phyloP scores from a whole-genome alignment of 2,329 filamentous ascomycete species.

The Penicillium expansum region DNA sequence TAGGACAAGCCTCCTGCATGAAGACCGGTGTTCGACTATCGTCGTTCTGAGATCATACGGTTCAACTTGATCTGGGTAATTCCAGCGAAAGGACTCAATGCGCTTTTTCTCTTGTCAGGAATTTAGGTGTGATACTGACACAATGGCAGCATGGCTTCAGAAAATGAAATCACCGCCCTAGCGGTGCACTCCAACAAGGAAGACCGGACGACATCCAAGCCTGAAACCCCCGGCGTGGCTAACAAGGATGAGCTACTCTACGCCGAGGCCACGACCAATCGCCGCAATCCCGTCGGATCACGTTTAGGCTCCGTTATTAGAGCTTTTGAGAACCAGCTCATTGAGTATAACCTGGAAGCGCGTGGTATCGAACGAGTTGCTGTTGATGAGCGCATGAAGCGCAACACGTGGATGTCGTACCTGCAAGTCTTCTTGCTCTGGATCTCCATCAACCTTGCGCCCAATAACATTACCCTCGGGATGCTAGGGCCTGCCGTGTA shows the following conservation, averaged over 20 bases:
- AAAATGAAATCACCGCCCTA: constrained; percentile 31
- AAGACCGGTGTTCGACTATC: constrained; percentile 42
- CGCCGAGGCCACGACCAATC: constrained; percentile 11
- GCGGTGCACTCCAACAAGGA: constrained; percentile 26
- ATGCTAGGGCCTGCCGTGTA: constrained; percentile 61
- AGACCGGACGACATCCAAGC: constrained; percentile 8
- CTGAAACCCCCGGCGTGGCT: constrained; percentile 12
- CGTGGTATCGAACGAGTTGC: constrained; percentile 60
- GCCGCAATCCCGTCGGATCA: constrained; percentile 20
- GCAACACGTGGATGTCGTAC: constrained; percentile 52
- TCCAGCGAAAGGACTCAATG: constrained; percentile 47
- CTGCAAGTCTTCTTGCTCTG: constrained; percentile 58
- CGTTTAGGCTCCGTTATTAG: constrained; percentile 32
- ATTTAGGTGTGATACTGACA: constrained; percentile 21
- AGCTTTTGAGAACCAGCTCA: constrained; percentile 40
- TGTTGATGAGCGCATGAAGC: constrained; percentile 53
- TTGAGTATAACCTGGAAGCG: constrained; percentile 53
- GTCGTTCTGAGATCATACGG: constrained; percentile 46
- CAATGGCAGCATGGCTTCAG: constrained; percentile 32
- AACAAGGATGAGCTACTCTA: constrained; percentile 20
- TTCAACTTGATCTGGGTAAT: constrained; percentile 48
- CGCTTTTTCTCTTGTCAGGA: constrained; percentile 25
- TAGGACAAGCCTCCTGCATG: constrained; percentile 39
- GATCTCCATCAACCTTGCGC: constrained; percentile 62
- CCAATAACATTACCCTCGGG: constrained; percentile 64